These are phyloP conservation scores for Diaporthe amygdali DNA, from an alignment of 2,329 filamentous ascomycete genomes.

Conservation along the genomic window DNA sequence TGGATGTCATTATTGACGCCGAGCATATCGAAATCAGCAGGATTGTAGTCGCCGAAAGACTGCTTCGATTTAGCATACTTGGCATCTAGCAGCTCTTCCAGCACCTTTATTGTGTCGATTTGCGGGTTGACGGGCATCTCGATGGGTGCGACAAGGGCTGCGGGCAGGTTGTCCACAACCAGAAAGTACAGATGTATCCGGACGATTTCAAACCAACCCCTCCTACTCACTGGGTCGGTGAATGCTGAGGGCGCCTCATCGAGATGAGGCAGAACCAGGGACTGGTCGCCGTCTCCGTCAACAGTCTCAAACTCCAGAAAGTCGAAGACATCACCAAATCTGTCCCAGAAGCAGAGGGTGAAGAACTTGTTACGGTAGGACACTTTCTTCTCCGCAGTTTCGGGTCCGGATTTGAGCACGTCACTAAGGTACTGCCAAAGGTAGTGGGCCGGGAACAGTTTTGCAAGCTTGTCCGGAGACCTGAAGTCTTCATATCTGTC, in stretches of 20 bases:
- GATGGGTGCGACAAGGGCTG: conserved; percentile 4
- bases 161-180: conserved; percentile 14
- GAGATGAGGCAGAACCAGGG: conserved; percentile 17
- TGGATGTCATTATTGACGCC: conserved; percentile 31
- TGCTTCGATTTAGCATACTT: conserved; percentile 21
- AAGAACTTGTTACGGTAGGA: conserved; percentile 26
- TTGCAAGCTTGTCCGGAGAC: conserved; percentile 29
- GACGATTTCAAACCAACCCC: conserved; percentile 23
- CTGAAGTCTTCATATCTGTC: conserved; percentile 51
- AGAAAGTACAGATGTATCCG: conserved; percentile 23
- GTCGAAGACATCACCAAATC: conserved; percentile 12
- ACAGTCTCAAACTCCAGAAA: conserved; percentile 16
- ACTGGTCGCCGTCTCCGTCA: conserved; percentile 14
- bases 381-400: conserved; percentile 13
- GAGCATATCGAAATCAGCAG: conserved; percentile 29
- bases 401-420: conserved; percentile 12
- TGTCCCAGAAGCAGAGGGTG: conserved; percentile 18
- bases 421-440: conserved; percentile 24
- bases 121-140: conserved; percentile 12
- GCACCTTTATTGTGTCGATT: neutral
- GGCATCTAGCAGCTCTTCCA: conserved; percentile 10
- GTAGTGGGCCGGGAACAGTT: conserved; percentile 24
- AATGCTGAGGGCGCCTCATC: neutral
- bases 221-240: conserved; percentile 6
- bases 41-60: conserved; percentile 13